Evolutionary conservation across 1,284 basidiomycete species (phyloP).

Genomic region (Sphaerobolus stellatus): DNA sequence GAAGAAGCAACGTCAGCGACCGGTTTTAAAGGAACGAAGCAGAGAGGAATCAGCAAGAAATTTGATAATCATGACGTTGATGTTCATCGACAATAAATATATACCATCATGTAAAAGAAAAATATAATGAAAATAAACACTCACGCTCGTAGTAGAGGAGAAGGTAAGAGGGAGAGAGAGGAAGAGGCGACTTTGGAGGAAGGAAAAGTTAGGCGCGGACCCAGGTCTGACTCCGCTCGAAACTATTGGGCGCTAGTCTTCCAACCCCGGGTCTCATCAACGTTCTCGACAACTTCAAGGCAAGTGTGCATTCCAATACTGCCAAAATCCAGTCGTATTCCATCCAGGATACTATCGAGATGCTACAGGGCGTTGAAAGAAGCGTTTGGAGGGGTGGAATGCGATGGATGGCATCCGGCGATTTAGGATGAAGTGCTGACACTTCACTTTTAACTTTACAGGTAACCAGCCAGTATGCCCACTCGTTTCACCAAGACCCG

Average conservation of each 20-base stretch:
- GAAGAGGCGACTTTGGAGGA: constrained; percentile 10
- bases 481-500: constrained; percentile 94
- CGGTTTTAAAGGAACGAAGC: not conserved
- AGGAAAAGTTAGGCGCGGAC: not conserved
- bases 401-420: constrained; percentile 31
- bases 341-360: constrained; percentile 22
- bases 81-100: constrained; percentile 74
- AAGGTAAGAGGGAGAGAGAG: constrained; percentile 8
- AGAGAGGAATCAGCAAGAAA: constrained; percentile 5
- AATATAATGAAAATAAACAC: not conserved
- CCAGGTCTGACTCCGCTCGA: constrained; percentile 1
- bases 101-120: constrained; percentile 40
- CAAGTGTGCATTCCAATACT: constrained; percentile 43
- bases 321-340: constrained; percentile 20
- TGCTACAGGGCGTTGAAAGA: constrained; percentile 25
- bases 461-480: constrained; percentile 67
- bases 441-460: constrained; percentile 32
- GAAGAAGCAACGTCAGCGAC: constrained; percentile 5
- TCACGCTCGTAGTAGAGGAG: not conserved
- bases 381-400: constrained; percentile 24
- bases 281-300: constrained; percentile 53
- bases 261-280: constrained; percentile 31
- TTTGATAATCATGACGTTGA: constrained; percentile 50
- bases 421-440: constrained; percentile 27
- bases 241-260: constrained; percentile 2